These are phyloP conservation scores for Calonectria naviculata DNA, from an alignment of 2,329 filamentous ascomycete species.

Conservation along the genomic window DNA sequence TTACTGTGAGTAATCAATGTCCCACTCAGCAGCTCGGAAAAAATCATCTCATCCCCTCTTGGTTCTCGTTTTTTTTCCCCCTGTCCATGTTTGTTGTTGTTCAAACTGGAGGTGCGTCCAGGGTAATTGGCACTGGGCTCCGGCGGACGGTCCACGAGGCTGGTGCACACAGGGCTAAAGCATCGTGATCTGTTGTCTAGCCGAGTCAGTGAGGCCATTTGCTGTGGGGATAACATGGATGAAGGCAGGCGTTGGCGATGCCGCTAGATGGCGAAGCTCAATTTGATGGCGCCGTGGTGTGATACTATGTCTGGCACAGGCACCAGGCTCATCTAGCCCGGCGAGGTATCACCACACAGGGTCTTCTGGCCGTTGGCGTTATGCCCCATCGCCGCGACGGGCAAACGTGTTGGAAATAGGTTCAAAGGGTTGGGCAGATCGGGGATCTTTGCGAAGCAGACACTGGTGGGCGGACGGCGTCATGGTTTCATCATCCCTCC, in stretches of 20 bases:
- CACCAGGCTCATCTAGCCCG: background rate
- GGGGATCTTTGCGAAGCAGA: background rate
- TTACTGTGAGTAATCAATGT: background rate
- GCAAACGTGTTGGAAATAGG: background rate
- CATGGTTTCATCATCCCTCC: slow-evolving; percentile 17
- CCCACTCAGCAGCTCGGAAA: background rate
- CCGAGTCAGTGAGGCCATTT: slow-evolving; percentile 12
- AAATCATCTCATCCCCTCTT: background rate
- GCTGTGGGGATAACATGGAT: slow-evolving; percentile 18
- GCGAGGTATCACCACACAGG: background rate
- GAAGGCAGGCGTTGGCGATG: slow-evolving; percentile 6
- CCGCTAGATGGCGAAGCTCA: slow-evolving; percentile 15
- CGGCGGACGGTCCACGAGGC: background rate
- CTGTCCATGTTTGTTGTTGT: slow-evolving; percentile 6
- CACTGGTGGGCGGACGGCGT: slow-evolving; percentile 6
- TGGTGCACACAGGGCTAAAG: background rate
- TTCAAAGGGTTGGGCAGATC: background rate
- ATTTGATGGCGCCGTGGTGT: slow-evolving; percentile 12
- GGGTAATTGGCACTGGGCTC: background rate
- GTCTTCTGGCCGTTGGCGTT: background rate
- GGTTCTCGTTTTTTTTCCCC: background rate
- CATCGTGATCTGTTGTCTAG: background rate
- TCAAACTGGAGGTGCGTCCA: background rate
- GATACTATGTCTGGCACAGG: slow-evolving; percentile 6
- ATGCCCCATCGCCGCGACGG: background rate